Evolutionary conservation across 2,329 filamentous ascomycete species (phyloP).

Genomic region (Blastomyces gilchristii): DNA sequence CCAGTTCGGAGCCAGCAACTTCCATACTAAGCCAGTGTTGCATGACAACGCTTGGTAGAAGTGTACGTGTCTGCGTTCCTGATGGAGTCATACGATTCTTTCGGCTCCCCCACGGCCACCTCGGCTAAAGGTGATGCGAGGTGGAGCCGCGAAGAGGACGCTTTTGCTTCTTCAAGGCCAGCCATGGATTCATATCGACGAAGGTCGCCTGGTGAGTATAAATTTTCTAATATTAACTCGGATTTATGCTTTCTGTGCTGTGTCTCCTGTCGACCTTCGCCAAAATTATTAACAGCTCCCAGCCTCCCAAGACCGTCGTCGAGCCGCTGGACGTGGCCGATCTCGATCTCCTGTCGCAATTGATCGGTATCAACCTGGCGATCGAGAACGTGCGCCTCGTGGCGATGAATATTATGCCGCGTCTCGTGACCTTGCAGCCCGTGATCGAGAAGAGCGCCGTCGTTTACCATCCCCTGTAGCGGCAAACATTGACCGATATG

Average conservation of each 20-base stretch:
- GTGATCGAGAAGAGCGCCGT: constrained; percentile 48
- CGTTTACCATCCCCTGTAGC: constrained; percentile 49
- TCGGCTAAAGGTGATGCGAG: constrained; percentile 23
- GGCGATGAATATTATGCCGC: constrained; percentile 47
- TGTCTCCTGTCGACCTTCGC: not conserved
- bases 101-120: constrained; percentile 30
- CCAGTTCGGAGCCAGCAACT: not conserved
- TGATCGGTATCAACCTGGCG: constrained; percentile 54
- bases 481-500: constrained; percentile 54
- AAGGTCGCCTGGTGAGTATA: constrained; percentile 37
- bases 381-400: constrained; percentile 37
- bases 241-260: not conserved
- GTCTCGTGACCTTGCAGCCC: constrained; percentile 33
- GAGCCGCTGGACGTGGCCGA: constrained; percentile 38
- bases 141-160: constrained; percentile 34
- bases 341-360: constrained; percentile 54
- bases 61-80: constrained; percentile 8
- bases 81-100: constrained; percentile 41
- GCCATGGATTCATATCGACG: constrained; percentile 35
- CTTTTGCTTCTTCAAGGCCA: constrained; percentile 24
- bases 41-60: not conserved
- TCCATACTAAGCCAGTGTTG: not conserved
- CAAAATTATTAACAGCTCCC: constrained; percentile 3
- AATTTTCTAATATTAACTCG: not conserved
- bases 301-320: constrained; percentile 35